phyloP scores from a whole-genome alignment of 345 rosid species.

The Cardamine chenopodiifolia region DNA sequence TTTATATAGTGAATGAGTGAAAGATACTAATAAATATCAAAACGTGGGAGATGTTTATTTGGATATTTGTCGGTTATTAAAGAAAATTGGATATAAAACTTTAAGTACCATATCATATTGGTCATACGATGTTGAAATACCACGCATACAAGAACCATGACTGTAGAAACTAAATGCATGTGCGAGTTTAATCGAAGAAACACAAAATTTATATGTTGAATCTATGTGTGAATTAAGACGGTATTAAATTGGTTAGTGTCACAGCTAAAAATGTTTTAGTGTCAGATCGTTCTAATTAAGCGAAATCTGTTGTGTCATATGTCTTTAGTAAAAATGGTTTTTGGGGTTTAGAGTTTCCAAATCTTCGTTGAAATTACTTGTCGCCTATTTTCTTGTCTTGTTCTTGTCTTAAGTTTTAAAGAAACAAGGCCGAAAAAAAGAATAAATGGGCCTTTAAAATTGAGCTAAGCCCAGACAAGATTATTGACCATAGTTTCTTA shows the following conservation, averaged over 20 bases:
- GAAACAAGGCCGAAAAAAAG: no score
- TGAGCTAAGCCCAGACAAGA: constrained; percentile 23
- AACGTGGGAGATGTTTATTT: not conserved
- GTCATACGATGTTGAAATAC: not conserved
- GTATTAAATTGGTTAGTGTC: no score
- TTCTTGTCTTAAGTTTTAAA: not conserved
- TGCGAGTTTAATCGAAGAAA: not conserved
- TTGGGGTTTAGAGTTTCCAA: not conserved
- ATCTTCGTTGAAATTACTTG: not conserved
- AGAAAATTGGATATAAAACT: not conserved
- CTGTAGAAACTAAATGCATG: not conserved
- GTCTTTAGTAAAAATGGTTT: not conserved
- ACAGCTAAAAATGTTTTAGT: no score
- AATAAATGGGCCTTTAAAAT: constrained; percentile 8
- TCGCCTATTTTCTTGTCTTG: not conserved
- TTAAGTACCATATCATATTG: not conserved
- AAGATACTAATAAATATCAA: not conserved
- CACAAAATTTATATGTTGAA: not conserved
- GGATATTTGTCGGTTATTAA: not conserved
- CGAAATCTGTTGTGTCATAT: not conserved
- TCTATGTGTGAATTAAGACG: no score
- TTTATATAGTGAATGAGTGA: not conserved
- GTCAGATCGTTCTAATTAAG: no score
- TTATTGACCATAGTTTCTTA: constrained; percentile 3
- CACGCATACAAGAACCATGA: not conserved